Conservation (phyloP, 2,329 filamentous ascomycete species). For the Diaporthe velutina region DNA sequence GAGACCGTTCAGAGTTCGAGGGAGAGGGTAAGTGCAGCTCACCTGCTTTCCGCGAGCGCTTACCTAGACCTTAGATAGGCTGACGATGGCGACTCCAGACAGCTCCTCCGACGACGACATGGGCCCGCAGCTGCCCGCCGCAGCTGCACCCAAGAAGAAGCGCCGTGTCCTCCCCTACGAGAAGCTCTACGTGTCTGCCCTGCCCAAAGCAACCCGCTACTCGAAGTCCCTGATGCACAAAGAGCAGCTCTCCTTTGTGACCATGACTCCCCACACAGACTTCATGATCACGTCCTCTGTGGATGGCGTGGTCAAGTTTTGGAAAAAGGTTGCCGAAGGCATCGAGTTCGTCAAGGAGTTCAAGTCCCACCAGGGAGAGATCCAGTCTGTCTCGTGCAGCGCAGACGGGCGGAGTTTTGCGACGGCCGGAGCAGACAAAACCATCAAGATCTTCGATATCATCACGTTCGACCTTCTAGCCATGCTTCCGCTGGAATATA, state of each 20-base stretch:
- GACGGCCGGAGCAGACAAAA: slow-evolving; percentile 83
- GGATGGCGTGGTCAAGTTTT: slow-evolving; percentile 99
- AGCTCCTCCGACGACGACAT: slow-evolving; percentile 87
- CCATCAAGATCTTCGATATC: slow-evolving; percentile 84
- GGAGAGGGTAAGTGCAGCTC: slow-evolving; percentile 52
- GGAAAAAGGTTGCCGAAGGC: slow-evolving; percentile 92
- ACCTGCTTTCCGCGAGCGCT: background rate
- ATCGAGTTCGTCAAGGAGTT: slow-evolving; percentile 99
- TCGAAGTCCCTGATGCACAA: slow-evolving; percentile 99
- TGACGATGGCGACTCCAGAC: slow-evolving; percentile 53
- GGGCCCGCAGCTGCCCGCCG: slow-evolving; percentile 88
- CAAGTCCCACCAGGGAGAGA: slow-evolving; percentile 87
- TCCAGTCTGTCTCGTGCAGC: slow-evolving; percentile 86
- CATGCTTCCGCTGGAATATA: slow-evolving; percentile 82
- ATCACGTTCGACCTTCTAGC: slow-evolving; percentile 90
- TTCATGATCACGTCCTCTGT: slow-evolving; percentile 95
- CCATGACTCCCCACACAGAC: slow-evolving; percentile 90
- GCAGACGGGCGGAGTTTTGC: slow-evolving; percentile 94
- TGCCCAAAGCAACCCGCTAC: slow-evolving; percentile 85
- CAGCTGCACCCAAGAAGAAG: slow-evolving; percentile 88
- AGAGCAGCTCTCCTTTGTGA: slow-evolving; percentile 90
- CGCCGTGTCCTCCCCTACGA: slow-evolving; percentile 91
- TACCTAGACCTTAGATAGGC: background rate
- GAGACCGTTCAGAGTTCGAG: slow-evolving; percentile 69
- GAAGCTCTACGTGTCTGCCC: slow-evolving; percentile 91